phyloP scores from a whole-genome alignment of 176 grass and related monocot genomes.

The Avena sativa region DNA sequence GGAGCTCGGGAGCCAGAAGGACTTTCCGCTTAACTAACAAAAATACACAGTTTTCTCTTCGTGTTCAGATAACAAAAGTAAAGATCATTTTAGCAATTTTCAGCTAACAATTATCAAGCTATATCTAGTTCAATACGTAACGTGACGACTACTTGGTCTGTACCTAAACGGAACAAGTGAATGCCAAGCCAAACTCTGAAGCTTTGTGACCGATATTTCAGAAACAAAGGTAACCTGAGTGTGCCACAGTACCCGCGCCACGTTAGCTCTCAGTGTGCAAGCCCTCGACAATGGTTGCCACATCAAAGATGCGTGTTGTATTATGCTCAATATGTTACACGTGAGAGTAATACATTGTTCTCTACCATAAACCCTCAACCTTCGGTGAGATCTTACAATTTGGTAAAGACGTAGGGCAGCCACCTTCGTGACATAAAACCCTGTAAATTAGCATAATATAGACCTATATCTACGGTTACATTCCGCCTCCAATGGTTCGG shows the following conservation, averaged over 20 bases:
- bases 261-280: neutral
- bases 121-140: neutral
- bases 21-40: too few relatives aligned
- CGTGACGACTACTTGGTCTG: neutral
- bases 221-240: neutral
- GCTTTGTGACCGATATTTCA: neutral
- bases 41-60: neutral
- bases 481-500: constrained; percentile 30
- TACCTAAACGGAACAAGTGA: neutral
- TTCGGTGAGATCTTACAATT: constrained; percentile 63
- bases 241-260: neutral
- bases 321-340: constrained; percentile 38
- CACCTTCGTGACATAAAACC: constrained; percentile 70
- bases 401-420: constrained; percentile 49
- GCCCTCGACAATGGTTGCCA: neutral
- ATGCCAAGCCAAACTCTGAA: neutral
- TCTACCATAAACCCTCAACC: constrained; percentile 48
- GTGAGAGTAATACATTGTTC: constrained; percentile 33
- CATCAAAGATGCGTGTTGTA: constrained; percentile 21
- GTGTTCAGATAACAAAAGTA: neutral
- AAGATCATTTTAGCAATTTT: neutral
- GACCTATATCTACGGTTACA: constrained; percentile 69
- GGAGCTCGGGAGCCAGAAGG: too few relatives aligned
- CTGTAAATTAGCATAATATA: constrained; percentile 49
- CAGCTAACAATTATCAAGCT: neutral